Evolutionary conservation across 768 basidiomycete genomes (phyloP), one percentile per base, ranked within the genome.

Genomic region (Lactarius sanguifluus): DNA sequence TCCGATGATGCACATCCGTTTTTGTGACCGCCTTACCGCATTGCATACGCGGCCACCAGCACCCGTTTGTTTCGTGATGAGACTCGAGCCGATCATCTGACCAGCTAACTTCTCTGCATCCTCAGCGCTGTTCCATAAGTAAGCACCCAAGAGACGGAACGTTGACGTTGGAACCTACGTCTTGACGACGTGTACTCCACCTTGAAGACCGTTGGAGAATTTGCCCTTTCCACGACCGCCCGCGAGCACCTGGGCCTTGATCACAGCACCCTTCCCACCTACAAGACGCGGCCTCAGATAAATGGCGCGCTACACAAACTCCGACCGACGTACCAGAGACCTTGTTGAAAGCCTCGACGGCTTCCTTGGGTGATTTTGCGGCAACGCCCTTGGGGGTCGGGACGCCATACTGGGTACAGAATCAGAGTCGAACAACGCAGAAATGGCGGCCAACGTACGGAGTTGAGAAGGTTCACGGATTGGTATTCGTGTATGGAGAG

Each of bases 41-140:
- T 98, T 99, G 83, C 97, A 98, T 69, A 96, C 77, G 64, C 96
- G 88, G 55, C 97, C 97, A 60, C 77, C 87, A 62, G 89, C 90
- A 70, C 97, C 97, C 9, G 97, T 99, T 77, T 99, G 97, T 77
- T 99, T 99, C 67, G 97, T 99, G 80, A 99, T 98, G 72, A 99
- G 86, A 69, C 91, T 91, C 63, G 90, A 83, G 58, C 95, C 95
- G 64, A 99, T 86, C 97, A 99, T 99, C 81, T 96, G 90, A 63
- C 79, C 78, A 7, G 97, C 96, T 69, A 84, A 85, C 52, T 95
- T 92, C 75, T 88, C 84, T 34, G 96, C 97, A 76, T 98, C 87
- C 70, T 59, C 52, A 13, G 90, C 85, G 30, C 97, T 90, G 67
- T 43, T 93, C 94, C 71, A 23, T 36, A 47, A 62, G 65, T 52